phyloP scores from a whole-genome alignment of 163 green algal genomes.

The Coccomyxa subellipsoidea region DNA sequence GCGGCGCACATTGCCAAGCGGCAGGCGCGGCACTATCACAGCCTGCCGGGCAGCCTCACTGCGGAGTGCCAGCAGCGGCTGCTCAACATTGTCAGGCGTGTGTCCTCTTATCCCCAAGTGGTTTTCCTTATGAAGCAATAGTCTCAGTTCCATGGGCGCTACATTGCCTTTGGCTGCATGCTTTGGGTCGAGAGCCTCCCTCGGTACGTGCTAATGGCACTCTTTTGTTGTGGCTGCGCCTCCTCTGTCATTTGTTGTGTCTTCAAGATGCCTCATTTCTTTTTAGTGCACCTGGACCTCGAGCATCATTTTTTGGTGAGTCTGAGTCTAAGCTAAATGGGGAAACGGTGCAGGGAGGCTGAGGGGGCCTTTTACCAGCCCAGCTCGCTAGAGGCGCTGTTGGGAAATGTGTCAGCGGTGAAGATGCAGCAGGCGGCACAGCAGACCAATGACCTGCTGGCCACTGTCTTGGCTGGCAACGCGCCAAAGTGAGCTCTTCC shows the following conservation, averaged over 20 bases:
- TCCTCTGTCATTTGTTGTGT: not conserved
- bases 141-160: not conserved
- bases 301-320: not conserved
- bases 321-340: not conserved
- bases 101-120: not conserved
- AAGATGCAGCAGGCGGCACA: not conserved
- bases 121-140: not conserved
- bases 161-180: not conserved
- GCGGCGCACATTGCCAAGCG: constrained; percentile 1
- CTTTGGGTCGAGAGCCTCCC: not conserved
- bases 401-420: not conserved
- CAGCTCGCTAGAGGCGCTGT: not conserved
- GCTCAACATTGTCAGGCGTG: not conserved
- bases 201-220: not conserved
- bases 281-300: not conserved
- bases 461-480: not conserved
- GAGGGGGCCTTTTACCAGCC: not conserved
- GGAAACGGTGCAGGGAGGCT: not conserved
- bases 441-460: not conserved
- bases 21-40: not conserved
- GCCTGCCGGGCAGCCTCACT: not conserved
- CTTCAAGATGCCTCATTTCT: not conserved
- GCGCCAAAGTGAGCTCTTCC: not conserved
- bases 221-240: not conserved
- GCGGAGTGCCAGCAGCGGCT: not conserved